Evolutionary conservation across 2,329 filamentous ascomycete genomes (phyloP).

Genomic region (Clonostachys rhizophaga): DNA sequence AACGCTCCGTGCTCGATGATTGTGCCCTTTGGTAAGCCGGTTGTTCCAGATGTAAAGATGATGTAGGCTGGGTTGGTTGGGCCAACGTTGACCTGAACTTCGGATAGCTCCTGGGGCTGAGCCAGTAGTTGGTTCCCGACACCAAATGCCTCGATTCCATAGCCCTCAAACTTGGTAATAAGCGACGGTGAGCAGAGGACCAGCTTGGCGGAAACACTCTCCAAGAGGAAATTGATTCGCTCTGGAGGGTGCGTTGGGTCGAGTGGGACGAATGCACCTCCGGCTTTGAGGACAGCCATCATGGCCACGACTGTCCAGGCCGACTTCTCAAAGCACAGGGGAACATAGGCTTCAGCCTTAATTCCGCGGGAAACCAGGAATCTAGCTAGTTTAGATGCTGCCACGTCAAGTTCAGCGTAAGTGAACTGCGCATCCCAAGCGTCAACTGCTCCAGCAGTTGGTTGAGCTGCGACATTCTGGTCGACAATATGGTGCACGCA

Average conservation of each 20-base stretch:
- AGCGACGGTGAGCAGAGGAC: conserved; percentile 1
- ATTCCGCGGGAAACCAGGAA: conserved; percentile 10
- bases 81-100: background rate
- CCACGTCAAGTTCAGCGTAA: conserved; percentile 11
- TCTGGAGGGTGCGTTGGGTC: conserved; percentile 24
- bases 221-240: conserved; percentile 1
- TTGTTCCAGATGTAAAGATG: conserved; percentile 5
- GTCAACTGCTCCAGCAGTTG: conserved; percentile 8
- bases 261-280: conserved; percentile 20
- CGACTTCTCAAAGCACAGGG: conserved; percentile 28
- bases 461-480: background rate
- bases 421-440: conserved; percentile 14
- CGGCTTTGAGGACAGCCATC: conserved; percentile 24
- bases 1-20: conserved; percentile 11
- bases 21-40: conserved; percentile 13
- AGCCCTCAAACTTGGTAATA: background rate
- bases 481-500: conserved; percentile 1
- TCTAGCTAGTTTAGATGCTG: conserved; percentile 5
- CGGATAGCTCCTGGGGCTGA: background rate
- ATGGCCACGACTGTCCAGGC: conserved; percentile 22
- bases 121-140: background rate
- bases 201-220: conserved; percentile 1
- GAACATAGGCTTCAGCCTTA: conserved; percentile 13
- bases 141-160: too few species aligned
- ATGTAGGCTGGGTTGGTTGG: background rate